These are phyloP conservation scores for Candolleomyces eurysporus DNA, from an alignment of 768 basidiomycete species.

Conservation along the genomic window DNA sequence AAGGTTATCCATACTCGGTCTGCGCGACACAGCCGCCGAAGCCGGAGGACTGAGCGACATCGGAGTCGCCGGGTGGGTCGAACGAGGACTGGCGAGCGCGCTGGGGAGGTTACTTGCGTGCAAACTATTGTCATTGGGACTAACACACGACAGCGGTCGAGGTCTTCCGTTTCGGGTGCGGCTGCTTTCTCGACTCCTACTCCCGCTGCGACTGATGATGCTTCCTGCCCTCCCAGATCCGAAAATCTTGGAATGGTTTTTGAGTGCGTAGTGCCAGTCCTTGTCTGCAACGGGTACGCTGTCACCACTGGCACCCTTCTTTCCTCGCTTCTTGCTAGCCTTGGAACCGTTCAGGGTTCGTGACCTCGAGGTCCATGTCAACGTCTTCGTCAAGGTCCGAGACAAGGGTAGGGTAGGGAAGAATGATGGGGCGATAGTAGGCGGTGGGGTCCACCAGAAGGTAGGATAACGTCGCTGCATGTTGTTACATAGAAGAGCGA, in stretches of 20 bases:
- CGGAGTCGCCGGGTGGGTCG: background rate
- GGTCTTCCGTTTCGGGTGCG: background rate
- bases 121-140: background rate
- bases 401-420: slow-evolving; percentile 3
- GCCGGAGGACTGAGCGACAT: background rate
- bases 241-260: slow-evolving; percentile 2
- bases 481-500: slow-evolving; percentile 50
- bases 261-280: slow-evolving; percentile 1
- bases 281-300: background rate
- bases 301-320: background rate
- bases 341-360: background rate
- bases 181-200: slow-evolving; percentile 1
- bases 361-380: background rate
- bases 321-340: background rate
- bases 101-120: background rate
- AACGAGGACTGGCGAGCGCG: background rate
- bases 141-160: background rate
- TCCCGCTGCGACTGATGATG: background rate
- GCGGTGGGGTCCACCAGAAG: slow-evolving; percentile 40
- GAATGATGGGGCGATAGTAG: slow-evolving; percentile 4
- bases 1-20: background rate
- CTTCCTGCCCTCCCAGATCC: background rate
- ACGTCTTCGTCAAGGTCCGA: slow-evolving; percentile 1
- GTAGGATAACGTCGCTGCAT: slow-evolving; percentile 49
- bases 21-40: background rate